phyloP scores from a whole-genome alignment of 2,329 filamentous ascomycete genomes.

The Microdochium bolleyi region DNA sequence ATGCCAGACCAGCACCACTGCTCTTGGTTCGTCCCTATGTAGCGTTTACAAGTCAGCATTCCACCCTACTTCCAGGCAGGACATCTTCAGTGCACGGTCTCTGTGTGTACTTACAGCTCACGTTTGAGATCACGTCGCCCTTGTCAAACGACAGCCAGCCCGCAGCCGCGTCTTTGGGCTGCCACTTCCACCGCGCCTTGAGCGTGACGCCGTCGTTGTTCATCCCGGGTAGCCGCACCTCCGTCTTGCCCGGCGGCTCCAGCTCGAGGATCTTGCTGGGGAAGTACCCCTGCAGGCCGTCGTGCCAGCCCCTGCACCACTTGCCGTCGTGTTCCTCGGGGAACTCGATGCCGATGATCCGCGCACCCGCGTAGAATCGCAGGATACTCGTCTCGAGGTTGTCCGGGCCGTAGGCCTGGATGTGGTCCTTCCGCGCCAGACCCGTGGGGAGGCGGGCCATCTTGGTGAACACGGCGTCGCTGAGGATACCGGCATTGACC shows the following conservation, averaged over 20 bases:
- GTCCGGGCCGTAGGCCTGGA: constrained; percentile 25
- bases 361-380: constrained; percentile 26
- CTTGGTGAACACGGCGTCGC: constrained; percentile 13
- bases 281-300: constrained; percentile 17
- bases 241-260: constrained; percentile 13
- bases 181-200: constrained; percentile 22
- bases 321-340: constrained; percentile 24
- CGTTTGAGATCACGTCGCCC: constrained; percentile 38
- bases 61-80: constrained; percentile 18
- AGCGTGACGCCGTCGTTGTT: constrained; percentile 12
- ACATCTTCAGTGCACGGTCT: not conserved
- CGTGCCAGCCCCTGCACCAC: constrained; percentile 25
- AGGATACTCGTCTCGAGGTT: constrained; percentile 23
- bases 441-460: constrained; percentile 21
- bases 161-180: constrained; percentile 14
- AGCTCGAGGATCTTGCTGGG: constrained; percentile 17
- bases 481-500: constrained; percentile 17
- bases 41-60: not conserved
- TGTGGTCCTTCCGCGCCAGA: constrained; percentile 23
- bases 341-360: constrained; percentile 21
- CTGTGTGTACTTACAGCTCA: constrained; percentile 39
- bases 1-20: constrained; percentile 51
- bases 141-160: constrained; percentile 31
- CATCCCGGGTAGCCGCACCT: constrained; percentile 10
- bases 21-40: constrained; percentile 32